A percentile compares a stretch with the other conserved stretches of the same genome.
Evolutionary conservation across 2,329 filamentous ascomycete species (phyloP).

Genomic region (Venturia effusa): DNA sequence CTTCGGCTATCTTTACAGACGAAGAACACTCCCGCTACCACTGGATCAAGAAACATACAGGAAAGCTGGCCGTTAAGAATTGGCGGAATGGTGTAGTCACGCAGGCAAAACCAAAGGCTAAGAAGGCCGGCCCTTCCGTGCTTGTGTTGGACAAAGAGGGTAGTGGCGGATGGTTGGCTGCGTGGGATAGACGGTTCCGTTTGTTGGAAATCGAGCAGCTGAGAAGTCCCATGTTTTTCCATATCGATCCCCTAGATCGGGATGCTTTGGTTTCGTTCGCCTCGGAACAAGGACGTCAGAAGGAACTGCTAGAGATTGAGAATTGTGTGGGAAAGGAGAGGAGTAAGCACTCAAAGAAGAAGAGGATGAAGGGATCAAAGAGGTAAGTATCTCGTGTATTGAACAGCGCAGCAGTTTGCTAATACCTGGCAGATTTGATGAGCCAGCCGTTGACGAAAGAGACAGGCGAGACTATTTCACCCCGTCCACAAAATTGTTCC

Average conservation of each 20-base stretch:
- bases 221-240: constrained; percentile 74
- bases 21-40: constrained; percentile 48
- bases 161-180: constrained; percentile 50
- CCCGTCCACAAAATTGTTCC: constrained; percentile 30
- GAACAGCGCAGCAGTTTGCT: neutral
- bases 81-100: constrained; percentile 31
- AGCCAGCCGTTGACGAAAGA: constrained; percentile 14
- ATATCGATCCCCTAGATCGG: constrained; percentile 64
- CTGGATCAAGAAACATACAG: constrained; percentile 59
- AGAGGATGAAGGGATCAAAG: constrained; percentile 37
- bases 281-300: constrained; percentile 47
- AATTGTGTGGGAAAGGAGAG: constrained; percentile 70
- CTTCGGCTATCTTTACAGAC: constrained; percentile 48
- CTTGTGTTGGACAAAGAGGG: constrained; percentile 58
- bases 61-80: constrained; percentile 48
- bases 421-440: neutral
- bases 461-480: constrained; percentile 38
- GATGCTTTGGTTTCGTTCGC: constrained; percentile 63
- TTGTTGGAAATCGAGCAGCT: constrained; percentile 60
- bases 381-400: constrained; percentile 32
- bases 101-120: constrained; percentile 12
- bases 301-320: constrained; percentile 46
- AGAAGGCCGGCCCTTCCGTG: constrained; percentile 31
- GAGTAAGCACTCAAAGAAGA: constrained; percentile 65
- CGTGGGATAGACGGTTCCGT: constrained; percentile 60